Base-by-base conservation (phyloP, 345 rosid genomes). In the Brassica incana region DNA sequence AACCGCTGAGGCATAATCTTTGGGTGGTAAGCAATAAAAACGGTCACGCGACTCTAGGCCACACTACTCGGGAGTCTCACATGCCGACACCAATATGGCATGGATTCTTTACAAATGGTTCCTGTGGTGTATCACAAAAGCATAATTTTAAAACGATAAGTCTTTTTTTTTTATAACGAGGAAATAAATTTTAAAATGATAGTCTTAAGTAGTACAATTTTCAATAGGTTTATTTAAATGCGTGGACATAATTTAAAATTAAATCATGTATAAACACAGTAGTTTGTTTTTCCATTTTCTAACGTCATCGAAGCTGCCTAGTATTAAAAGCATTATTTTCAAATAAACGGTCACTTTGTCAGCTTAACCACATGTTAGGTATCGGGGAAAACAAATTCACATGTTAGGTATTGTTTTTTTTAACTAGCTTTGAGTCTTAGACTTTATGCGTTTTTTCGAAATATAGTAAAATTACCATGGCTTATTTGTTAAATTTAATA, bases 321-420 rank as follows among this genome's bases (percentile, higher is more conserved):
- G n/a, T 80, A 80, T 25, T 54, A 64, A 54, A 75, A 64, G 27
- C 23, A 50, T 75, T 40, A 40, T 70, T 64, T 27, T 80, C 52
- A 80, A 80, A 70, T 70, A 64, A 80, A 75, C 83, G 76, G 83
- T 75, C 79, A 54, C 20, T 75, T 30, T 70, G 83, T 80, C 83
- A 80, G 83, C 72, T 75, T 80, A 70, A 75, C 62, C 83, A 80
- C 83, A 75, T 80, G 78, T 75, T 75, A 66, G 83, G 43, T 71
- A 8, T 32, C 48, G 30, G 40, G 45, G 32, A 11, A 32, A 54
- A 69, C 16, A 11, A 15, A 4, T 27, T 69, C 60, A 70, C 76
- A 70, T 65, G 79, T 69, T 79, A 33, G 82, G 74, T 72, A n/a
- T 30, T 0, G 11, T 5, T 48, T 5, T 3, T 15, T n/a, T 60